Conservation (phyloP, 2,329 filamentous ascomycete genomes). For the Lachnellula willkommii region DNA sequence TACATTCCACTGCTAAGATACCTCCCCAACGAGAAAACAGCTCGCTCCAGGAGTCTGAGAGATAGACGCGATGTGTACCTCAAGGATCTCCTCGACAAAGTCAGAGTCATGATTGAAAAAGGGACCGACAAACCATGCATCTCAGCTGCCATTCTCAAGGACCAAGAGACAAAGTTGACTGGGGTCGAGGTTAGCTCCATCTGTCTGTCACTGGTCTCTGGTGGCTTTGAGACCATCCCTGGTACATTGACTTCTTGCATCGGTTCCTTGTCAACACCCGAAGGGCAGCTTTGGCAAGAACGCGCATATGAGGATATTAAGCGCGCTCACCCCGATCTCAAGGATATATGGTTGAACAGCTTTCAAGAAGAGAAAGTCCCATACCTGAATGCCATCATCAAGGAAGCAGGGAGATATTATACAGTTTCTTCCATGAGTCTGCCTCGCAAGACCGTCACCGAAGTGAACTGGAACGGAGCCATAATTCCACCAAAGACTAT, state of each 20-base stretch:
- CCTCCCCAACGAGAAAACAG: conserved; percentile 53
- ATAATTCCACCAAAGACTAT: conserved; percentile 48
- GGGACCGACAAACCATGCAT: conserved; percentile 65
- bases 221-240: conserved; percentile 78
- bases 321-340: conserved; percentile 40
- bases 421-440: conserved; percentile 49
- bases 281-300: conserved; percentile 57
- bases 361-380: conserved; percentile 44
- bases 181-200: conserved; percentile 72
- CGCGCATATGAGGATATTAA: conserved; percentile 53
- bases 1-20: conserved; percentile 72
- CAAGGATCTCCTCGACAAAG: conserved; percentile 50
- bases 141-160: conserved; percentile 57
- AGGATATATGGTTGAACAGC: conserved; percentile 42
- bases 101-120: conserved; percentile 56
- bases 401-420: conserved; percentile 49
- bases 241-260: conserved; percentile 48
- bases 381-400: conserved; percentile 44
- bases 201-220: conserved; percentile 76
- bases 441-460: conserved; percentile 45
- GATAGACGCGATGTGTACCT: conserved; percentile 63
- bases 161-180: conserved; percentile 61
- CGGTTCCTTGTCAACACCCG: conserved; percentile 56
- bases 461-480: conserved; percentile 47
- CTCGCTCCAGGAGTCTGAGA: conserved; percentile 57